Percentiles rank a stretch among this genome's conserved stretches.
phyloP scores from a whole-genome alignment of 345 rosid species.

The Aquilaria sinensis region DNA sequence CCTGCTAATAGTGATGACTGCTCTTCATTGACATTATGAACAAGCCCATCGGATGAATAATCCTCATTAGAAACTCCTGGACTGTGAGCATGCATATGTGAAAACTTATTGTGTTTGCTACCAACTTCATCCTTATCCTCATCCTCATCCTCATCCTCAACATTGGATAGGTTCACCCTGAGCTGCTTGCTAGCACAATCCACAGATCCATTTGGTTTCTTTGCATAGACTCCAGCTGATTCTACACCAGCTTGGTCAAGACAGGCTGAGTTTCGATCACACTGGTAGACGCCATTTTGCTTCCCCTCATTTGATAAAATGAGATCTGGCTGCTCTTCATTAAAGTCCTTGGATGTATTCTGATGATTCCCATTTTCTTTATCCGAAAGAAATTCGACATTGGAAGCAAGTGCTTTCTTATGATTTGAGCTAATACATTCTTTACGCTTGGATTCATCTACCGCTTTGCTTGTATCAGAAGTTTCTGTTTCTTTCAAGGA shows the following conservation, averaged over 20 bases:
- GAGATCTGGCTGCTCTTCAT: constrained; percentile 14
- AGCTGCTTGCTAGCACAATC: constrained; percentile 5
- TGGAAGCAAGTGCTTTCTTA: constrained; percentile 19
- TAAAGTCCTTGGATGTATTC: constrained; percentile 14
- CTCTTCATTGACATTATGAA: constrained; percentile 18
- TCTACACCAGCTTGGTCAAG: constrained; percentile 4
- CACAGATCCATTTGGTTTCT: not conserved
- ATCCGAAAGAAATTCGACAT: constrained; percentile 20
- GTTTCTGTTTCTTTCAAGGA: constrained; percentile 22
- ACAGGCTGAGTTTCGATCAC: not conserved
- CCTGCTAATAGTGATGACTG: constrained; percentile 12
- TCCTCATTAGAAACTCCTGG: constrained; percentile 13
- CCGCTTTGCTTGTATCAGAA: constrained; percentile 15
- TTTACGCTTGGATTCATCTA: constrained; percentile 24
- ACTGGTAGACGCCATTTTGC: not conserved
- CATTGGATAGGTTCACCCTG: constrained; percentile 17
- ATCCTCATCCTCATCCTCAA: constrained; percentile 16
- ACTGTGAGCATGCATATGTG: constrained; percentile 9
- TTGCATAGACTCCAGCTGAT: not conserved
- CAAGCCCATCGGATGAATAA: constrained; percentile 14
- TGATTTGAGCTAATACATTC: constrained; percentile 24
- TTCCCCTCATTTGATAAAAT: constrained; percentile 18
- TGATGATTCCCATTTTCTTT: constrained; percentile 15
- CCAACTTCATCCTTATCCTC: constrained; percentile 17
- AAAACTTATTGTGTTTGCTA: constrained; percentile 14